Base-by-base conservation (phyloP, 139 green algal species). In the Chlorella ohadii region DNA sequence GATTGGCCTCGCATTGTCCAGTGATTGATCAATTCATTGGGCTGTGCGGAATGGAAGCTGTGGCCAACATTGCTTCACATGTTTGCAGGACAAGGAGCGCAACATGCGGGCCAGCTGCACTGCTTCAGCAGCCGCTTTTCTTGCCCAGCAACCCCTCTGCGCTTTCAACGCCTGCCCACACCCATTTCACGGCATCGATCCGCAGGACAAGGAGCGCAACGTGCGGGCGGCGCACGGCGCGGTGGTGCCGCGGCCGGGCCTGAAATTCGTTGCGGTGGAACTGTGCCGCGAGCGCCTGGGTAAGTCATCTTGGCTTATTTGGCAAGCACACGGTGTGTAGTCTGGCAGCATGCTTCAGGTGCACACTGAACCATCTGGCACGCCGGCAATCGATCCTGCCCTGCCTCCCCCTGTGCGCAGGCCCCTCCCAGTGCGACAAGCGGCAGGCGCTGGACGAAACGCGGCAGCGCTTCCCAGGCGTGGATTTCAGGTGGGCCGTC, bases 281-380 rank as follows among this genome's bases (percentile, higher is more conserved):
- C 63, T 86, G 41, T 91, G 87, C 81, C 56, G 89, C 27, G 89
- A 92, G 74, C 79, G 87, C 20, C 80, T 92, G 15, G 89, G 86
- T 87, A 65, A 33, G 67, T n/a, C 55, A 7, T 28, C 0, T 11
- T 61, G 41, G 22, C 11, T 11, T 71, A 11, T n/a, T 11, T 4
- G 1, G n/a, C 9, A 25, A n/a, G n/a, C n/a, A n/a, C n/a, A n/a
- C n/a, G n/a, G n/a, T n/a, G n/a, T n/a, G n/a, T n/a, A n/a, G n/a
- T n/a, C n/a, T n/a, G 25, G 25, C 59, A 33, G 59, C 59, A 9
- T 66, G 59, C 59, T 22, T n/a, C n/a, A n/a, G n/a, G n/a, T n/a
- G n/a, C n/a, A n/a, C n/a, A n/a, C n/a, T n/a, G n/a, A n/a, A n/a
- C n/a, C n/a, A n/a, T n/a, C n/a, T n/a, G n/a, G n/a, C n/a, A n/a